phyloP scores from a whole-genome alignment of 768 basidiomycete species.

The Panus rudis region DNA sequence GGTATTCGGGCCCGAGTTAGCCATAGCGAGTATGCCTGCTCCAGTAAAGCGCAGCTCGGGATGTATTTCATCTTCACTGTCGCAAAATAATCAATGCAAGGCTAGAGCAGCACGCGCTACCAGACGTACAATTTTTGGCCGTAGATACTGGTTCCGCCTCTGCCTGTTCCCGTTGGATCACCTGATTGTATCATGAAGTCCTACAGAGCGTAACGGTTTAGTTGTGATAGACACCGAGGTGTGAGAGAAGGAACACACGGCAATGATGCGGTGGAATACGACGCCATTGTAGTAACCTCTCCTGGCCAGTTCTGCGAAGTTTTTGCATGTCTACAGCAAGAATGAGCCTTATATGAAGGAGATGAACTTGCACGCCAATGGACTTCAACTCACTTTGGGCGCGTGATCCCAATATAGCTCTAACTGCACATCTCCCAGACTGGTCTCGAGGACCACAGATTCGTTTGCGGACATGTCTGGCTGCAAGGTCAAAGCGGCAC shows the following conservation, averaged over 20 bases:
- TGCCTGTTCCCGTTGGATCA: slow-evolving; percentile 92
- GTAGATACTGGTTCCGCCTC: slow-evolving; percentile 86
- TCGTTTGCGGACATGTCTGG: slow-evolving; percentile 29
- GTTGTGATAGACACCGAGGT: slow-evolving; percentile 3
- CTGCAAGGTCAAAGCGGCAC: slow-evolving; percentile 4
- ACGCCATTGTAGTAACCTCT: slow-evolving; percentile 90
- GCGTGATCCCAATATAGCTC: slow-evolving; percentile 94
- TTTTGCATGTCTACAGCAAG: slow-evolving; percentile 75
- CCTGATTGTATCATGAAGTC: slow-evolving; percentile 98
- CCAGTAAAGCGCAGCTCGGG: slow-evolving; percentile 92
- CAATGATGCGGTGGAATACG: slow-evolving; percentile 86
- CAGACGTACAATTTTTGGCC: slow-evolving; percentile 75
- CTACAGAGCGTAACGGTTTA: slow-evolving; percentile 28
- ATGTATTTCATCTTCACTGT: slow-evolving; percentile 84
- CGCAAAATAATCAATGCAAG: background rate
- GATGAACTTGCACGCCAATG: background rate
- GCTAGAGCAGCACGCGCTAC: background rate
- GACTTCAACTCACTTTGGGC: slow-evolving; percentile 43
- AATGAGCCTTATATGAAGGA: slow-evolving; percentile 6
- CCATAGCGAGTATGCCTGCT: slow-evolving; percentile 94
- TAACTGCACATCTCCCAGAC: slow-evolving; percentile 76
- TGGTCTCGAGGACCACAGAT: slow-evolving; percentile 76
- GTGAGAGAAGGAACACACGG: slow-evolving; percentile 39
- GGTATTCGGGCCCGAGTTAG: slow-evolving; percentile 93
- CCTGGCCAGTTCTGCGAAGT: slow-evolving; percentile 87